These are phyloP conservation scores for Arthrobotrys sinensis DNA, from an alignment of 2,329 filamentous ascomycete species.

Conservation along the genomic window DNA sequence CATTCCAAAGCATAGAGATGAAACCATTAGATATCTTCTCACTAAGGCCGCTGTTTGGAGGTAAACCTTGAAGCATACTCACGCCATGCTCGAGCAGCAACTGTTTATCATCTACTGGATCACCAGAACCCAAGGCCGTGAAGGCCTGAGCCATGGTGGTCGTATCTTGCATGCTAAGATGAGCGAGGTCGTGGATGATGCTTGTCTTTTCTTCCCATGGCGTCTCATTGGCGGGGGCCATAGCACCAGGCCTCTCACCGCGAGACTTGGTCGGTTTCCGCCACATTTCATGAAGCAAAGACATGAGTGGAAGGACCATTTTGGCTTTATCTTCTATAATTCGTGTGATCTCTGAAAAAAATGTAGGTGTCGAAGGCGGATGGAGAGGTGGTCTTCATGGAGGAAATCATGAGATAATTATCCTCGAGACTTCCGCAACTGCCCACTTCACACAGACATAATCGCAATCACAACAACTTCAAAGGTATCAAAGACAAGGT, in stretches of 20 bases:
- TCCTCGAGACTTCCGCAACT: no score
- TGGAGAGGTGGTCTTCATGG: no score
- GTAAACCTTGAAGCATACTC: slow-evolving; percentile 71
- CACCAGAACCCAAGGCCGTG: slow-evolving; percentile 69
- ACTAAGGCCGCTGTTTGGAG: slow-evolving; percentile 71
- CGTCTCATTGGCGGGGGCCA: slow-evolving; percentile 65
- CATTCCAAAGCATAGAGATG: slow-evolving; percentile 72
- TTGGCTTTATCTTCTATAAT: no score
- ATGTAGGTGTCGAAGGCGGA: no score
- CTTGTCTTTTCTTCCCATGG: slow-evolving; percentile 67
- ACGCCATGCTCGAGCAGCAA: slow-evolving; percentile 72
- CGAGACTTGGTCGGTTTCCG: slow-evolving; percentile 70
- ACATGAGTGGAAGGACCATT: slow-evolving; percentile 67
- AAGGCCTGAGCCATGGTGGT: slow-evolving; percentile 68
- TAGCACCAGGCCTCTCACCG: slow-evolving; percentile 69
- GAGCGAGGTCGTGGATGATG: slow-evolving; percentile 67
- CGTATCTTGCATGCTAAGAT: slow-evolving; percentile 67
- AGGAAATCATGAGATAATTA: slow-evolving; percentile 51
- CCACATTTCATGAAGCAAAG: slow-evolving; percentile 69
- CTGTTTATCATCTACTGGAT: slow-evolving; percentile 70
- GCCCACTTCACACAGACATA: slow-evolving; percentile 21
- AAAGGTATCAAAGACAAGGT: slow-evolving; percentile 28
- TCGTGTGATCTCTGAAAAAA: no score
- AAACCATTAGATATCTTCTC: slow-evolving; percentile 71
- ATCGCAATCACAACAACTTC: slow-evolving; percentile 37